Percentiles rank a stretch among this genome's conserved stretches.
Conservation (phyloP, 1,139 yeast genomes). For the Geotrichum phurueaensis region DNA sequence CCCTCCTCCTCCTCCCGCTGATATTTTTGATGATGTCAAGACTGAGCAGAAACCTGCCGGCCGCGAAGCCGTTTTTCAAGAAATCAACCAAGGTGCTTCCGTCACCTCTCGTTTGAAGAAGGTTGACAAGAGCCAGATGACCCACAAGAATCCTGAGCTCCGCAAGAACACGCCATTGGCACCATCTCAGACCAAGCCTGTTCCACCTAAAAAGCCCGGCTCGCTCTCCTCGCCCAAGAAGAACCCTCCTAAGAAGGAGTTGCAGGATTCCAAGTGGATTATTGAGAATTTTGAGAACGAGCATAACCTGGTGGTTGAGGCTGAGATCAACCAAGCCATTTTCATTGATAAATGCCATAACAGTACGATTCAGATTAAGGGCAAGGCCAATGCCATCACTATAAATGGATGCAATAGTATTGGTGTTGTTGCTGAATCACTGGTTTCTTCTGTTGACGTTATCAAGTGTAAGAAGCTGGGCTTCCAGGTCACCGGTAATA, state of each 20-base stretch:
- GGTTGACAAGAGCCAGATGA: conserved; percentile 90
- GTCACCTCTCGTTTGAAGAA: conserved; percentile 84
- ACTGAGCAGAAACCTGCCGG: conserved; percentile 42
- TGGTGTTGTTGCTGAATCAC: conserved; percentile 75
- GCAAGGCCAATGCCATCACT: conserved; percentile 86
- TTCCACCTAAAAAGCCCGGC: conserved; percentile 73
- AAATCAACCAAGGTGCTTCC: conserved; percentile 74
- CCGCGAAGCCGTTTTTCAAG: conserved; percentile 87
- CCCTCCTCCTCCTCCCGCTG: conserved; percentile 78
- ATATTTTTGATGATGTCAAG: conserved; percentile 45
- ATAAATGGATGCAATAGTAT: conserved; percentile 64
- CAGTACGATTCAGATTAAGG: conserved; percentile 73
- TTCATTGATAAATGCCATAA: conserved; percentile 77
- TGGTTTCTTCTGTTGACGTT: conserved; percentile 82
- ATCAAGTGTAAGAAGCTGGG: conserved; percentile 81
- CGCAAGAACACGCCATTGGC: conserved; percentile 41
- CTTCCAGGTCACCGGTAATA: conserved; percentile 69
- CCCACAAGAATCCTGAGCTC: conserved; percentile 84
- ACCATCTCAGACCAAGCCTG: conserved; percentile 39
- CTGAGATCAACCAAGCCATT: conserved; percentile 80
- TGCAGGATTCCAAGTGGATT: conserved; percentile 84
- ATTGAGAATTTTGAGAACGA: conserved; percentile 68
- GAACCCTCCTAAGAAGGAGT: conserved; percentile 68
- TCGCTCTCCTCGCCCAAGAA: conserved; percentile 34
- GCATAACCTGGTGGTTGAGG: conserved; percentile 61